These are phyloP conservation scores for Penicillium bialowiezense DNA, from an alignment of 495 filamentous ascomycete species.

Conservation along the genomic window DNA sequence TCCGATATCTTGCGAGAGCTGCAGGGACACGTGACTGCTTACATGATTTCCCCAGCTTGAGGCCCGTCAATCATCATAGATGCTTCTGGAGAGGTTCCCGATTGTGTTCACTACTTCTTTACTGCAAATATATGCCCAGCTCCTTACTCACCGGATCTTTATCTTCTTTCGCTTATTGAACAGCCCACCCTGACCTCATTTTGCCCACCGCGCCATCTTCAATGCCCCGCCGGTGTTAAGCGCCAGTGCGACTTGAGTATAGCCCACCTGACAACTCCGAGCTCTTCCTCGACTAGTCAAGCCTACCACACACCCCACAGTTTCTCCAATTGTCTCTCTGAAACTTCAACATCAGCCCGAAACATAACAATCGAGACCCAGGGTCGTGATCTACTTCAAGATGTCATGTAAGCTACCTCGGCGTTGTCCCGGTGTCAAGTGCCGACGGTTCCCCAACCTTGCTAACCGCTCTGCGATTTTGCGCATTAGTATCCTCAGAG, in stretches of 20 bases:
- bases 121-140: neutral
- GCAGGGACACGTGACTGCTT: slow-evolving; percentile 5
- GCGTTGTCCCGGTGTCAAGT: slow-evolving; percentile 18
- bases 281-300: slow-evolving; percentile 1
- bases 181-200: neutral
- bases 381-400: slow-evolving; percentile 10
- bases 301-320: neutral
- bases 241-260: slow-evolving; percentile 40
- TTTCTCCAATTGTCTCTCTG: slow-evolving; percentile 1
- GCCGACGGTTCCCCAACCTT: slow-evolving; percentile 4
- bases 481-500: slow-evolving; percentile 60
- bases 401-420: slow-evolving; percentile 45
- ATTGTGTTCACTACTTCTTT: slow-evolving; percentile 1
- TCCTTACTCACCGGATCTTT: slow-evolving; percentile 1
- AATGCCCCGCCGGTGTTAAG: slow-evolving; percentile 44
- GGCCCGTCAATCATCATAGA: slow-evolving; percentile 6
- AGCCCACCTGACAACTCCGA: slow-evolving; percentile 22
- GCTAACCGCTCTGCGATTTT: slow-evolving; percentile 9
- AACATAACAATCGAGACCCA: neutral
- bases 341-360: neutral
- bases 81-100: neutral
- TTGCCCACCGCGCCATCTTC: slow-evolving; percentile 8
- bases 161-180: neutral
- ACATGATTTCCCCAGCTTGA: slow-evolving; percentile 11
- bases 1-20: too few species aligned